Base-by-base conservation (phyloP, 208 protist genomes). In the Leishmania turanica region DNA sequence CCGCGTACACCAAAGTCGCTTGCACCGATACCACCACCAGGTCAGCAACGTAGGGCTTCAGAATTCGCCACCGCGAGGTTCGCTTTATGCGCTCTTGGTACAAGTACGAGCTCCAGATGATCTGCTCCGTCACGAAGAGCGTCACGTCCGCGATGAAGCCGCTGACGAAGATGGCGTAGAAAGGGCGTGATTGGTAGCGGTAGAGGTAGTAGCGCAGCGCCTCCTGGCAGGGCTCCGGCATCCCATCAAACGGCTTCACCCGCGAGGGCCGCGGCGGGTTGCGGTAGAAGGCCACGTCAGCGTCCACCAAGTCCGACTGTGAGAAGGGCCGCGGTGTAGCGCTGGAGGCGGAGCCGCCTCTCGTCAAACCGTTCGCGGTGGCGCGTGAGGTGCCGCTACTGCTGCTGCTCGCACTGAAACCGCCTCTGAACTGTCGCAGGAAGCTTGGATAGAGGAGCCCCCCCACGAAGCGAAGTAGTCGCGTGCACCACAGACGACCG, bases 51-150 rank as follows among this genome's bases (percentile, higher is more conserved):
- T 69, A 85, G 27, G 85, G 87, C 78, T 96, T 95, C 77, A 91
- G 68, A 54, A 95, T 21, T 2, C 90, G 90, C 90, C 91, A 94
- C 11, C 75, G 85, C n/a, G 89, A 93, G 2, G 87, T 87, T 65
- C 53, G 8, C 70, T 90, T 84, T 27, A 79, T 37, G 17, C 85
- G 85, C 51, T 90, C 85, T 47, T 70, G 34, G 68, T 53, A 75
- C 17, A 91, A 89, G 76, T 76, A 58, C 17, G 34, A 24, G 37
- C 47, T 65, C 92, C 93, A 95, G 56, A 78, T 17, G 31, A 84
- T 53, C 64, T 91, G 86, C 40, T 93, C 87, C 21, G 88, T 40
- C 37, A 89, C 70, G 27, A 87, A 66, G 37, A 85, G 84, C 21
- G 93, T 77, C 8, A 89, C 60, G 42, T 94, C 89, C 0, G 82